A percentile compares a stretch with the other conserved stretches of the same genome.
phyloP scores from a whole-genome alignment of 768 basidiomycete genomes.

The Leucosporidium creatinivorum region DNA sequence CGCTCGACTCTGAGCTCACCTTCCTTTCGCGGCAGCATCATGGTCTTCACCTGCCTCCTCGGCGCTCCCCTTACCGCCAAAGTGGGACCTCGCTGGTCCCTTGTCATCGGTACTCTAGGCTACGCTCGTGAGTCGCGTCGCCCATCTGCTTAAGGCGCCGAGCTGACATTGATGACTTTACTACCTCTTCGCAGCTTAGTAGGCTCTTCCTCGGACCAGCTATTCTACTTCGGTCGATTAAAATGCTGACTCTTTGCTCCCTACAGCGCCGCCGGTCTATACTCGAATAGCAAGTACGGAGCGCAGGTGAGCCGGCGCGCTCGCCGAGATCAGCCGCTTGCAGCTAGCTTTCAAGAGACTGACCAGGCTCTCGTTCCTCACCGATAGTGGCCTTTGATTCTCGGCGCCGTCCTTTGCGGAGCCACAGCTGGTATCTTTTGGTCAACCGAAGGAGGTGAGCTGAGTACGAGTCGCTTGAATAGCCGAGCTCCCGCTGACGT shows the following conservation, averaged over 20 bases:
- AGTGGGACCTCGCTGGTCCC: background rate
- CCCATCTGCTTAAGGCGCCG: too few species aligned
- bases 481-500: too few species aligned
- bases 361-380: too few species aligned
- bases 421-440: constrained; percentile 39
- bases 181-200: too few species aligned
- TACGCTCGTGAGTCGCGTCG: background rate
- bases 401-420: constrained; percentile 35
- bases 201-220: too few species aligned
- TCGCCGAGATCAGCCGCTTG: too few species aligned
- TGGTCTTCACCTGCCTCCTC: constrained; percentile 4
- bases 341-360: too few species aligned
- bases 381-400: constrained; percentile 38
- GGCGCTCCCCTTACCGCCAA: background rate
- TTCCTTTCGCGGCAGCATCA: background rate
- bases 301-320: constrained; percentile 10
- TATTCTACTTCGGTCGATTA: too few species aligned
- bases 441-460: constrained; percentile 33
- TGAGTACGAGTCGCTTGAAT: too few species aligned
- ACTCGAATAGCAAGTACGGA: constrained; percentile 31
- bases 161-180: too few species aligned
- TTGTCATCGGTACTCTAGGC: background rate
- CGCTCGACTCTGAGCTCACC: too few species aligned
- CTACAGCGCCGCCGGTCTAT: constrained; percentile 35
- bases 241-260: too few species aligned